Evolutionary conservation across 192 early-diverging fungal species (phyloP).

Genomic region (Linnemannia hyalina): DNA sequence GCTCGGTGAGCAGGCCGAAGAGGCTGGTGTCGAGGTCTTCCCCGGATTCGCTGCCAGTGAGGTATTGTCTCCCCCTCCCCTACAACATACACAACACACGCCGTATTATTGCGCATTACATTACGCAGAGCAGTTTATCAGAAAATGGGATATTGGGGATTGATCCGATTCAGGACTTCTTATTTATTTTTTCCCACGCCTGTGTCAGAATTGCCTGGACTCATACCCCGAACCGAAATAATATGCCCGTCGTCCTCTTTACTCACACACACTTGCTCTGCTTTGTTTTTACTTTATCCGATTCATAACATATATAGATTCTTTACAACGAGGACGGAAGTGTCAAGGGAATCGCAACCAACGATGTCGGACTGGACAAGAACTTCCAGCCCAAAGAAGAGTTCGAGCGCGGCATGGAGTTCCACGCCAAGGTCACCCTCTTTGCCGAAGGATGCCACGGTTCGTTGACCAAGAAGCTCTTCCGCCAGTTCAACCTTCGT

Average conservation of each 20-base stretch:
- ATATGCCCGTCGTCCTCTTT: not conserved
- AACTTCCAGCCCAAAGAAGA: constrained; percentile 89
- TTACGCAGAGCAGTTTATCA: not conserved
- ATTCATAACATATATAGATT: constrained; percentile 47
- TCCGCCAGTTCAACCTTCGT: constrained; percentile 89
- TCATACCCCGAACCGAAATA: not conserved
- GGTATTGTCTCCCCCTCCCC: constrained; percentile 46
- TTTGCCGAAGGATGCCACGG: constrained; percentile 99
- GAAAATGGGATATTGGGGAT: not conserved
- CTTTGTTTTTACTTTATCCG: not conserved
- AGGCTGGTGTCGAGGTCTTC: constrained; percentile 95
- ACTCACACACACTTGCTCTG: not conserved
- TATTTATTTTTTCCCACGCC: constrained; percentile 23
- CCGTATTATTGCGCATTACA: too few relatives aligned
- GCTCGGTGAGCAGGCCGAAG: constrained; percentile 97
- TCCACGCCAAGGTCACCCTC: constrained; percentile 93
- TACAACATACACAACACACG: not conserved
- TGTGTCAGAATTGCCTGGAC: not conserved
- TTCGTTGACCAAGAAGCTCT: constrained; percentile 91
- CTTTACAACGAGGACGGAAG: constrained; percentile 94
- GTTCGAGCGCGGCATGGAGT: constrained; percentile 95
- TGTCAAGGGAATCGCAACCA: constrained; percentile 93
- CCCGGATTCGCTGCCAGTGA: constrained; percentile 92
- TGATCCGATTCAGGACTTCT: not conserved
- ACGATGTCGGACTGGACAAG: constrained; percentile 95